Conservation (phyloP, 2,329 filamentous ascomycete genomes). For the Aspergillus ochraceoroseus region DNA sequence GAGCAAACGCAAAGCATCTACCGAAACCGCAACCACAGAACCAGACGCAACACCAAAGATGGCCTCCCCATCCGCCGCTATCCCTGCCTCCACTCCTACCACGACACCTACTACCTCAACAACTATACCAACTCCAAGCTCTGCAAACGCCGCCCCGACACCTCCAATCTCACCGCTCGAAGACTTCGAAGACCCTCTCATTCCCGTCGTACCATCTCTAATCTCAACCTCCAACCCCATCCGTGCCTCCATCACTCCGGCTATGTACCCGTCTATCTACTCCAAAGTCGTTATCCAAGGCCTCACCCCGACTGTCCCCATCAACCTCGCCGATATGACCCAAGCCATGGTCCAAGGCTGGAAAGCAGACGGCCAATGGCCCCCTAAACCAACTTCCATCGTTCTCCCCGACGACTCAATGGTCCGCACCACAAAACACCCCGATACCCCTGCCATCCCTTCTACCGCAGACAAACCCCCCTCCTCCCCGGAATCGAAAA, state of each 20-base stretch:
- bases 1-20: constrained; percentile 23
- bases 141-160: constrained; percentile 4
- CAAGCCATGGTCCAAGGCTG: constrained; percentile 79
- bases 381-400: constrained; percentile 53
- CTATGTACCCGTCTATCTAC: constrained; percentile 76
- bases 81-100: constrained; percentile 29
- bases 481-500: constrained; percentile 24
- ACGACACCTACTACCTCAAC: constrained; percentile 36
- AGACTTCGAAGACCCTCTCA: constrained; percentile 49
- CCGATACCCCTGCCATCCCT: constrained; percentile 11
- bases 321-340: constrained; percentile 79
- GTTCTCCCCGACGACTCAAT: constrained; percentile 30
- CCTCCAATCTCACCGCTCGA: constrained; percentile 10
- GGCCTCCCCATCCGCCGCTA: constrained; percentile 36
- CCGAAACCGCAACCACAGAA: constrained; percentile 25
- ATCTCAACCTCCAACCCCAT: constrained; percentile 70
- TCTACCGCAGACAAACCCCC: constrained; percentile 14
- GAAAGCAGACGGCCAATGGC: constrained; percentile 93
- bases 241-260: constrained; percentile 67
- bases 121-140: no score
- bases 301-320: constrained; percentile 77
- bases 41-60: constrained; percentile 24
- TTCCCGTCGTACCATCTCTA: constrained; percentile 69
- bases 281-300: constrained; percentile 78
- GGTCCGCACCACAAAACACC: constrained; percentile 14